A percentile compares a stretch with the other conserved stretches of the same genome.
Conservation (phyloP, 2,329 filamentous ascomycete species). For the Diaporthe australafricana region DNA sequence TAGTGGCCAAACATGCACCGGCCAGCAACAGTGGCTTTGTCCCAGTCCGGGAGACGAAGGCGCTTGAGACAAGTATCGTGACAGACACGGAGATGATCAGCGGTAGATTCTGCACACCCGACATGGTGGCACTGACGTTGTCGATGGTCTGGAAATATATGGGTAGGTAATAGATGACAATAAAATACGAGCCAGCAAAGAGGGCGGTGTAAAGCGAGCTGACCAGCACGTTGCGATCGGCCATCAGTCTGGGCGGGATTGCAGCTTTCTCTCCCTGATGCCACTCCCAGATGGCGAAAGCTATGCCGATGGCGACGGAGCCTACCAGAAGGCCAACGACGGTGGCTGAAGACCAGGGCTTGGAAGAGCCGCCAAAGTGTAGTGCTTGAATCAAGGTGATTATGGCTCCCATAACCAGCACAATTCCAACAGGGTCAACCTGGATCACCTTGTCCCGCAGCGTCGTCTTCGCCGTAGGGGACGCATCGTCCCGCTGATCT, state of each 20-base stretch:
- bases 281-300: constrained; percentile 45
- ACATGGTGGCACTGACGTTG: background rate
- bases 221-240: background rate
- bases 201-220: constrained; percentile 1
- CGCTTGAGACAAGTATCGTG: background rate
- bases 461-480: constrained; percentile 33
- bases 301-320: constrained; percentile 46
- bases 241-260: background rate
- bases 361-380: constrained; percentile 56
- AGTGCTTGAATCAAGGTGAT: constrained; percentile 60
- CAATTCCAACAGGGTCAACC: constrained; percentile 44
- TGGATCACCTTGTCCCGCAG: constrained; percentile 35
- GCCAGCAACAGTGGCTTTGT: too few species aligned
- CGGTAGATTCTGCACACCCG: constrained; percentile 1
- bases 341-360: constrained; percentile 50
- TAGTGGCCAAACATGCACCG: too few species aligned
- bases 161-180: constrained; percentile 22
- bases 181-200: background rate
- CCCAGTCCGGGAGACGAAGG: too few species aligned
- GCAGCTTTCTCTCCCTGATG: background rate
- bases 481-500: constrained; percentile 9
- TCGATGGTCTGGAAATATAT: constrained; percentile 27
- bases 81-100: constrained; percentile 6
- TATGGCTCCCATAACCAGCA: constrained; percentile 48
- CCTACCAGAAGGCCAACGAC: constrained; percentile 49